A percentile compares a stretch with the other conserved stretches of the same genome.
These are phyloP conservation scores for Sclerotinia nivalis DNA, from an alignment of 2,329 filamentous ascomycete species.

Conservation along the genomic window DNA sequence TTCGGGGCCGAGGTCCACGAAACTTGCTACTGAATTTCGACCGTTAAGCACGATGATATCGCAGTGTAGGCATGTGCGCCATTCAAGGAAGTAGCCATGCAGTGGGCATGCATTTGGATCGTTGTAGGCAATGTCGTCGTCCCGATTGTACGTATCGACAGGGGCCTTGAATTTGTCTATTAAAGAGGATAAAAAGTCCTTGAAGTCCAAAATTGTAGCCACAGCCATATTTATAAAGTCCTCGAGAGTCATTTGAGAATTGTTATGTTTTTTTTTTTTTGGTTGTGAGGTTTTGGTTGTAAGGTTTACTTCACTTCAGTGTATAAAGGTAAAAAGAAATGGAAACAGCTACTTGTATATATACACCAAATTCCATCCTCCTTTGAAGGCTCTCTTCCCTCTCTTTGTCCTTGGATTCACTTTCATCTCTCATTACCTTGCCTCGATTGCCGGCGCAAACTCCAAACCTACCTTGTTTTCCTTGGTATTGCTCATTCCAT, in stretches of 20 bases:
- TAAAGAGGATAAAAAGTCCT: background rate
- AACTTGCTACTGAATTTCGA: background rate
- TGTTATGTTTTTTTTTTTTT: no score
- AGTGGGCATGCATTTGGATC: conserved; percentile 1
- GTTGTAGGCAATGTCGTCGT: background rate
- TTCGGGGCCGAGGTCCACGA: background rate
- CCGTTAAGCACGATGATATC: conserved; percentile 9
- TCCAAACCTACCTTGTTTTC: background rate
- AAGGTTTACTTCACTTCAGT: background rate
- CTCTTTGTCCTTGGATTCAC: background rate
- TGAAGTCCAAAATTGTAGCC: no score
- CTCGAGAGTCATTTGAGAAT: background rate
- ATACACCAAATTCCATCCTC: background rate
- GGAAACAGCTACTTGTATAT: background rate
- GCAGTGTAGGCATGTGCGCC: conserved; percentile 6
- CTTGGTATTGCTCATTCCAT: background rate
- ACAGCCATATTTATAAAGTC: background rate
- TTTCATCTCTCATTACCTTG: background rate
- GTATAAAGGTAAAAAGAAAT: background rate
- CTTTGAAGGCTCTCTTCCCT: background rate
- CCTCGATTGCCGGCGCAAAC: background rate
- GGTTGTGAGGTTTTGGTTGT: background rate
- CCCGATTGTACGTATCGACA: background rate
- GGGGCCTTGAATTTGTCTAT: background rate
- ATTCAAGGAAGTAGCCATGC: conserved; percentile 4